These are phyloP conservation scores for Mortierella sp. DNA, from an alignment of 371 early-diverging fungal species.

Conservation along the genomic window DNA sequence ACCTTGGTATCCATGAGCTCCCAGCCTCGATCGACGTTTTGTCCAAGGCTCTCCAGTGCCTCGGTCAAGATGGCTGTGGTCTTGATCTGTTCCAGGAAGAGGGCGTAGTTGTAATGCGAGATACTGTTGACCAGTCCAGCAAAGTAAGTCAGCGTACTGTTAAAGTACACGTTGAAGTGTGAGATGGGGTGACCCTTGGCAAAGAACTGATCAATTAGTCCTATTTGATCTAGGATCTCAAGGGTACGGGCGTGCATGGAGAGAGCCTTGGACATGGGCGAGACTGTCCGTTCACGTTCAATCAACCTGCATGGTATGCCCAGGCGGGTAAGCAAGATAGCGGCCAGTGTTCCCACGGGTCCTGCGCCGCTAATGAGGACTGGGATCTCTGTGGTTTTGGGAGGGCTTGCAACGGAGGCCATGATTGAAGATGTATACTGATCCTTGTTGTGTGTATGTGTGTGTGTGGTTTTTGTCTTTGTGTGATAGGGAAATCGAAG, in stretches of 20 bases:
- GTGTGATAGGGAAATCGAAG: neutral
- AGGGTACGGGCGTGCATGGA: slow-evolving; percentile 47
- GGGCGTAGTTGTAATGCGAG: slow-evolving; percentile 46
- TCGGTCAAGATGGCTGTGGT: slow-evolving; percentile 29
- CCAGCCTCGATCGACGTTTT: slow-evolving; percentile 48
- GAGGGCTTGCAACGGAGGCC: neutral
- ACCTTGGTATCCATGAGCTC: slow-evolving; percentile 51
- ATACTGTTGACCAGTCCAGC: slow-evolving; percentile 31
- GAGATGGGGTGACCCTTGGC: slow-evolving; percentile 29
- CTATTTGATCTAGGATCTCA: slow-evolving; percentile 43
- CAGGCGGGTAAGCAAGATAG: slow-evolving; percentile 44
- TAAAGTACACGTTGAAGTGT: slow-evolving; percentile 30
- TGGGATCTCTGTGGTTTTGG: slow-evolving; percentile 24
- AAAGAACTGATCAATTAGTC: slow-evolving; percentile 34
- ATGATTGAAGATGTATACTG: neutral
- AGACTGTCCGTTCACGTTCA: slow-evolving; percentile 28
- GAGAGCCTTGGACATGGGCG: slow-evolving; percentile 43
- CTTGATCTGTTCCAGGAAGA: slow-evolving; percentile 49
- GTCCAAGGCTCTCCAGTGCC: slow-evolving; percentile 21
- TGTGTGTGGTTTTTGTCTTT: neutral
- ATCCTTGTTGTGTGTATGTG: neutral
- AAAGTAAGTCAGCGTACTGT: slow-evolving; percentile 11
- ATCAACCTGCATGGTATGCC: slow-evolving; percentile 41
- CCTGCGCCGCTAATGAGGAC: slow-evolving; percentile 56
- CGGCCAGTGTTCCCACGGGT: slow-evolving; percentile 45